Base-by-base conservation (phyloP, 1,284 basidiomycete genomes). In the Sporisorium exsertum region DNA sequence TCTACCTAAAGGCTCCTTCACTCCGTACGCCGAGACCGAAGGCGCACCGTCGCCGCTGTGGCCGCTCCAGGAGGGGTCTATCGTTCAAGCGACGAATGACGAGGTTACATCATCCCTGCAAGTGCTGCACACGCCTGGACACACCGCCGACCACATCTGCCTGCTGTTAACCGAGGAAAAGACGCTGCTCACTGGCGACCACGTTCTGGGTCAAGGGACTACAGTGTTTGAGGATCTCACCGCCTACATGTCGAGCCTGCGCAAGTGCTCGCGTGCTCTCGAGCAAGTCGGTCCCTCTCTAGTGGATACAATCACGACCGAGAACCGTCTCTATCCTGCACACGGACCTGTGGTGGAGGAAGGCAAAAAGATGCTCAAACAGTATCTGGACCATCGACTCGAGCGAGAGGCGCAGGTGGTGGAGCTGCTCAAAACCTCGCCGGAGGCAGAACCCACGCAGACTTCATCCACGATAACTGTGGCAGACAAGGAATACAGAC, bases 151-250 rank as follows among this genome's bases (percentile, higher is more conserved):
- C 85, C 95, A 94, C 7, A 89, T 96, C 77, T 92, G 89, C 57
- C 58, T 85, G 7, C 42, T 83, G n/a, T 58, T 83, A 18, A 49
- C 64, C 35, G 74, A 82, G 51, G 46, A 88, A 91, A 90, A 1
- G 88, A 95, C 26, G 93, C 69, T 85, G 27, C 64, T 96, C 87
- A 95, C 94, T 0, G 94, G 92, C 1, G 96, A 98, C 86, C 93
- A 92, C 7, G 91, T 98, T 6, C 89, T 98, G 24, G 95, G 96
- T 0, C 91, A 94, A 74, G 94, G 95, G 2, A 95, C 94, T 0
- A 90, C 94, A 1, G 91, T 96, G 3, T 97, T 98, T 82, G 92
- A 93, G 78, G 93, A 97, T 81, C 89, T 97, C 8, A 88, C 88
- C 0, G 83, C 89, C 1, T 97, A 97, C 82, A 87, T 96, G 58